Conservation (phyloP, 768 basidiomycete genomes). For the Leccinum barrowsii region DNA sequence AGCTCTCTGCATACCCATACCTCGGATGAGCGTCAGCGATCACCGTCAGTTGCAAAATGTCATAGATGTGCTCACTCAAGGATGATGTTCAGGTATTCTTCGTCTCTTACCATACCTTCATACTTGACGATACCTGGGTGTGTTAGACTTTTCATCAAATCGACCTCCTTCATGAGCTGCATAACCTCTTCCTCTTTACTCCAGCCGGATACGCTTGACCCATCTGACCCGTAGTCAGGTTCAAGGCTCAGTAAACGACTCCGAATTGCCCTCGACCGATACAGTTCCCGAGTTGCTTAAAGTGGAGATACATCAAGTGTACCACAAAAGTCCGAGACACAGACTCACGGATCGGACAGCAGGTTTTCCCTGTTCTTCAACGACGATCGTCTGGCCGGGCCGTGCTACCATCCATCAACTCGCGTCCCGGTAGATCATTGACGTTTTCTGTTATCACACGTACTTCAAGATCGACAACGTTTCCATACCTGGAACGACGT, state of each 20-base stretch:
- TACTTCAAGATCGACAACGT: conserved; percentile 64
- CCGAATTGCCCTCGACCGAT: conserved; percentile 98
- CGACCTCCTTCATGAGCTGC: conserved; percentile 92
- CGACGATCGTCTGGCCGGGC: conserved; percentile 65
- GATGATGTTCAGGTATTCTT: conserved; percentile 85
- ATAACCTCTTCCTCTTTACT: conserved; percentile 87
- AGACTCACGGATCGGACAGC: conserved; percentile 77
- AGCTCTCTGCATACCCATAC: conserved; percentile 79
- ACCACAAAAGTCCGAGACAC: background rate
- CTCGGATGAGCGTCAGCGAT: conserved; percentile 39
- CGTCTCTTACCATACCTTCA: conserved; percentile 90
- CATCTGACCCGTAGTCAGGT: conserved; percentile 92
- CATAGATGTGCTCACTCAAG: conserved; percentile 66
- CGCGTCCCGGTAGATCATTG: conserved; percentile 62
- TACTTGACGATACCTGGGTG: conserved; percentile 98
- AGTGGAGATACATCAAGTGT: conserved; percentile 7
- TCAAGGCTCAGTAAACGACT: conserved; percentile 90
- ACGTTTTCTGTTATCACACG: conserved; percentile 48
- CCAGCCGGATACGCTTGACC: conserved; percentile 93
- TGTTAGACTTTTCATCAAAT: conserved; percentile 82
- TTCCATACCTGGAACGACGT: conserved; percentile 64
- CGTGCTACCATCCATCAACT: conserved; percentile 61
- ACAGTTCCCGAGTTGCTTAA: conserved; percentile 94
- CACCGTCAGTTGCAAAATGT: background rate
- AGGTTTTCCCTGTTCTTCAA: conserved; percentile 78